Evolutionary conservation across 2,329 filamentous ascomycete genomes (phyloP), one percentile per base, ranked within the genome.

Genomic region (Lecanicillium sp.): DNA sequence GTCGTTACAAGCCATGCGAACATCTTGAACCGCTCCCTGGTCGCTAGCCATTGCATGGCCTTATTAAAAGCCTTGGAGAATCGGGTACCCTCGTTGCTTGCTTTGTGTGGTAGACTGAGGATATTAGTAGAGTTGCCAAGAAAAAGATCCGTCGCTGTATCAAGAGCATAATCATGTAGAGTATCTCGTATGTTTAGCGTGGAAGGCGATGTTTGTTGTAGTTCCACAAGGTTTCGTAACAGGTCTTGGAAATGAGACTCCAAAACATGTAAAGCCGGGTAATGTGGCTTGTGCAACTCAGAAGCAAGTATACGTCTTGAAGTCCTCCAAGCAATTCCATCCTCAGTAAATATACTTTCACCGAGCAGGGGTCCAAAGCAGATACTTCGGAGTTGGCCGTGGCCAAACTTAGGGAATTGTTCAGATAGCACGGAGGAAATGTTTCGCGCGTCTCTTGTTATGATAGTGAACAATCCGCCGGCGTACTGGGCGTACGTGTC

Each of bases 1-100:
- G 40, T 44, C 14, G 47, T 40, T 4, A 49, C 47, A 4, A 49
- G 40, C 47, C 47, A 49, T 11, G 47, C 47, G 15, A 49, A 44
- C 47, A 44, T 40, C 20, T 49, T 49, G 47, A 49, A 49, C 5
- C 47, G 47, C 23, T 49, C 47, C 24, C 47, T 38, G 2, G 33
- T 49, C 4, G 47, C 41, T 9, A 49, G 40, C 41, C 36, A 50
- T 24, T 15, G 29, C 17, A 29, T 37, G 15, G 47, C 33, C 5
- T 46, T 17, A 15, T 44, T 44, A 23, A 49, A 43, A n/a, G 40
- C 23, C 12, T 44, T 30, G 2, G 47, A 46, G 26, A 46, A 46
- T 5, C 44, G 44, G 11, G 15, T 39, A 5, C 44, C 44, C 26
- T 46, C 44, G 12, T 32, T 32, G 8, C 24, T 39, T 21, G 17